Conservation (phyloP, 1,139 yeast genomes). For the Sugiyamaella grinbergsii region DNA sequence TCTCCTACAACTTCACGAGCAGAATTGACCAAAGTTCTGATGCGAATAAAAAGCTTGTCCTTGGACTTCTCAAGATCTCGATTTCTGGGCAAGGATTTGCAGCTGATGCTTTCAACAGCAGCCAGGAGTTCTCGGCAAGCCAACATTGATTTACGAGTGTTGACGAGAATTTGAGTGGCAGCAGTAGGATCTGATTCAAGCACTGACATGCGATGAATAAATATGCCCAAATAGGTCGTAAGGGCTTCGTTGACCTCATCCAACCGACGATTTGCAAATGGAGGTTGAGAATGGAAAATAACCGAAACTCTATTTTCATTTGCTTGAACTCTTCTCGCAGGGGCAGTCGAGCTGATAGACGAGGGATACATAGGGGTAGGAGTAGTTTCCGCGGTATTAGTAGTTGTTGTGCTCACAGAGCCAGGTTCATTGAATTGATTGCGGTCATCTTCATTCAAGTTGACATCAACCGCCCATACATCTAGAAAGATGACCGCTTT, state of each 20-base stretch:
- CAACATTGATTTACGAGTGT: conserved; percentile 46
- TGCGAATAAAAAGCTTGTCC: conserved; percentile 42
- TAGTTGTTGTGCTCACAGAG: conserved; percentile 4
- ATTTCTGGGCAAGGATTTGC: conserved; percentile 37
- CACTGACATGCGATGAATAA: conserved; percentile 39
- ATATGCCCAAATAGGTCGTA: conserved; percentile 64
- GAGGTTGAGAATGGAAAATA: conserved; percentile 51
- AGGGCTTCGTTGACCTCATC: conserved; percentile 74
- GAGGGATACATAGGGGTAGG: conserved; percentile 16
- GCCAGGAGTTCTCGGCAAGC: conserved; percentile 48
- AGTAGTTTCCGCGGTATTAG: conserved; percentile 12
- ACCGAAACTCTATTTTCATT: conserved; percentile 36
- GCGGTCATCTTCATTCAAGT: conserved; percentile 51
- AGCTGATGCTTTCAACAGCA: conserved; percentile 42
- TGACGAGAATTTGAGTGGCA: conserved; percentile 42
- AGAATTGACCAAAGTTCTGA: conserved; percentile 38
- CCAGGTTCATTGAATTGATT: background rate
- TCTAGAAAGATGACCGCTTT: conserved; percentile 73
- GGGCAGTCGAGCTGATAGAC: conserved; percentile 9
- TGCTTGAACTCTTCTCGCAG: conserved; percentile 2
- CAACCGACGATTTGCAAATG: conserved; percentile 68
- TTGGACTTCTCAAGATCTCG: conserved; percentile 43
- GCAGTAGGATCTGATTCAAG: conserved; percentile 40
- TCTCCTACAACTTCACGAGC: conserved; percentile 21
- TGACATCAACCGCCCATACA: conserved; percentile 56